Evolutionary conservation across 345 rosid species (phyloP).

Genomic region (Eucalyptus rudis): DNA sequence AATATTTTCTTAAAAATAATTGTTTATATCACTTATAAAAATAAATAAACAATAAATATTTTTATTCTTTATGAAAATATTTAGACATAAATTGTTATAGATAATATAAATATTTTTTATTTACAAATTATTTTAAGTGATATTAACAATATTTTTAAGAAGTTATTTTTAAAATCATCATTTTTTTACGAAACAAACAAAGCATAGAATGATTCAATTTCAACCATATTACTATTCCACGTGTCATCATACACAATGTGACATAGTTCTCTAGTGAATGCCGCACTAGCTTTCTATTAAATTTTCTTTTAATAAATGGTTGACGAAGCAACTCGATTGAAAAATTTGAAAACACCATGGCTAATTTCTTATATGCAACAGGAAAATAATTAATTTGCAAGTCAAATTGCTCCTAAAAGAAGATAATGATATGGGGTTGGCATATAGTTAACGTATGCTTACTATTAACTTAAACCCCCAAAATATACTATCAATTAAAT

Average conservation of each 20-base stretch:
- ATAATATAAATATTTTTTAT: no score
- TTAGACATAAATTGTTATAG: no score
- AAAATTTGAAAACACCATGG: background rate
- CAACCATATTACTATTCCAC: background rate
- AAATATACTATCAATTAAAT: background rate
- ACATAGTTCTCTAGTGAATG: background rate
- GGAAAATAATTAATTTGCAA: background rate
- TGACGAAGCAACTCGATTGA: background rate
- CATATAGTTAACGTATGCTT: background rate
- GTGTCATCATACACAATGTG: background rate
- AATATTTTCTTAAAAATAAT: no score
- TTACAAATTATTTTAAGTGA: no score
- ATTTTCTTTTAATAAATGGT: background rate
- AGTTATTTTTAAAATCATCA: background rate
- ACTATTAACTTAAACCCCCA: background rate
- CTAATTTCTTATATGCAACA: background rate
- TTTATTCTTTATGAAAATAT: no score
- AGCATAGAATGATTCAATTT: background rate
- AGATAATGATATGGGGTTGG: background rate
- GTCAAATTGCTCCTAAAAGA: background rate
- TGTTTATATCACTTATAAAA: no score
- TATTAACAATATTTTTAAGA: no score
- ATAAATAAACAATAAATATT: no score
- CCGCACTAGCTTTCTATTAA: background rate
- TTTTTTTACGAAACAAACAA: background rate